phyloP scores from a whole-genome alignment of 179 eudicot genomes.

The Silene coronaria region DNA sequence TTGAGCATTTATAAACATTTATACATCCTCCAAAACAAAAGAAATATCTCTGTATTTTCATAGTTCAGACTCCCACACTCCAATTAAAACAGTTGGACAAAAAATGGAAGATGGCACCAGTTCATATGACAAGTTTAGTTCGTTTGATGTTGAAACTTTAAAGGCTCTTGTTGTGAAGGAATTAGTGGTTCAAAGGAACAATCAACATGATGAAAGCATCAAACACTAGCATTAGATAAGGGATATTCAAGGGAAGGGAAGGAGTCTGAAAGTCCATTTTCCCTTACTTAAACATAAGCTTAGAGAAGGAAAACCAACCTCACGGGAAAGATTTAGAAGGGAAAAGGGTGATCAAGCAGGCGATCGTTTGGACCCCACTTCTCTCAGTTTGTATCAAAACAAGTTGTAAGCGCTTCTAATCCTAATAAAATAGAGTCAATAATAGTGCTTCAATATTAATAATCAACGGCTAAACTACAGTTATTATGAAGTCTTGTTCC shows the following conservation, averaged over 20 bases:
- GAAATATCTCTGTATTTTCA: neutral
- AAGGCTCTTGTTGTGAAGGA: neutral
- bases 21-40: neutral
- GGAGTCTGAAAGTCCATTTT: neutral
- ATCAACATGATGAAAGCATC: neutral
- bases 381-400: neutral
- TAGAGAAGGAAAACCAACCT: slow-evolving; percentile 3
- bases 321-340: neutral
- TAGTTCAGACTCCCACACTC: neutral
- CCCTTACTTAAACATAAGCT: neutral
- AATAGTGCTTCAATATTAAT: neutral
- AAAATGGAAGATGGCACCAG: neutral
- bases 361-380: neutral
- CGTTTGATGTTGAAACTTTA: neutral
- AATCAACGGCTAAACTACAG: neutral
- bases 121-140: neutral
- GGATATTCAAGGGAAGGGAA: neutral
- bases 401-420: neutral
- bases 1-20: neutral
- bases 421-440: neutral
- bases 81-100: neutral
- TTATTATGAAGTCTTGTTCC: neutral
- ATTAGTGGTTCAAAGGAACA: neutral
- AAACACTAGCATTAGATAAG: neutral
- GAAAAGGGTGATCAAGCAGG: neutral